These are phyloP conservation scores for Thermoascus crustaceus DNA, from an alignment of 2,329 filamentous ascomycete species.

Conservation along the genomic window DNA sequence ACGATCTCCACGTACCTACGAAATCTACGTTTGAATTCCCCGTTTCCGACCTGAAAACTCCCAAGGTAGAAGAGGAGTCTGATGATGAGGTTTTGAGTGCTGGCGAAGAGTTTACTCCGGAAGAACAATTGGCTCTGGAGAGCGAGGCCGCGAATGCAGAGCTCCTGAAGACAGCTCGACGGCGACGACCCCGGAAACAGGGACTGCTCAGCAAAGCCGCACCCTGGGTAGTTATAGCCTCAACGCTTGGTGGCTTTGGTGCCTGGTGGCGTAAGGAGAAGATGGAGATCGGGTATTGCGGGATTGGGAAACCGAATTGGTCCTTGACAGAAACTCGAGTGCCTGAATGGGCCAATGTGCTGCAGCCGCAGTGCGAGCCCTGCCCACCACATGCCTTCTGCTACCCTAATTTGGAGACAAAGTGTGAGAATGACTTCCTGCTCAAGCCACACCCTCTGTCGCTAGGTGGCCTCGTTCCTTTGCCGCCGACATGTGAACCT, in stretches of 20 bases:
- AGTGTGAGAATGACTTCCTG: constrained; percentile 82
- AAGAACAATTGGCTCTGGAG: constrained; percentile 76
- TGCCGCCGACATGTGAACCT: constrained; percentile 87
- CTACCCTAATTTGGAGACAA: constrained; percentile 65
- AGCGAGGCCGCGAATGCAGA: constrained; percentile 52
- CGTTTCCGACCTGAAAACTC: constrained; percentile 33
- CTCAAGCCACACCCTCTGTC: constrained; percentile 77
- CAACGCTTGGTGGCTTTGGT: constrained; percentile 63
- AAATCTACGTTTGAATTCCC: constrained; percentile 54
- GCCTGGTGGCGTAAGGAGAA: constrained; percentile 92
- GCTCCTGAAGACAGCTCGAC: constrained; percentile 14
- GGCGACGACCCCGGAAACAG: constrained; percentile 25
- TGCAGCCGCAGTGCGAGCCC: constrained; percentile 76
- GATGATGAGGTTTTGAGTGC: constrained; percentile 41
- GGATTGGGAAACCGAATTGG: constrained; percentile 61
- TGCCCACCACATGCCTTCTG: constrained; percentile 90
- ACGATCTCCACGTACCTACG: constrained; percentile 46
- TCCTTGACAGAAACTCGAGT: constrained; percentile 55
- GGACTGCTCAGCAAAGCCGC: constrained; percentile 51
- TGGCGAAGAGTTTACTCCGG: constrained; percentile 89
- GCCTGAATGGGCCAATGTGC: constrained; percentile 61
- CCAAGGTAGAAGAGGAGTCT: constrained; percentile 30
- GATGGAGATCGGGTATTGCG: constrained; percentile 91
- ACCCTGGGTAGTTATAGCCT: constrained; percentile 61
- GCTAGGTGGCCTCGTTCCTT: constrained; percentile 68